Evolutionary conservation across 2,329 filamentous ascomycete genomes (phyloP).

Genomic region (Sclerotinia nivalis): DNA sequence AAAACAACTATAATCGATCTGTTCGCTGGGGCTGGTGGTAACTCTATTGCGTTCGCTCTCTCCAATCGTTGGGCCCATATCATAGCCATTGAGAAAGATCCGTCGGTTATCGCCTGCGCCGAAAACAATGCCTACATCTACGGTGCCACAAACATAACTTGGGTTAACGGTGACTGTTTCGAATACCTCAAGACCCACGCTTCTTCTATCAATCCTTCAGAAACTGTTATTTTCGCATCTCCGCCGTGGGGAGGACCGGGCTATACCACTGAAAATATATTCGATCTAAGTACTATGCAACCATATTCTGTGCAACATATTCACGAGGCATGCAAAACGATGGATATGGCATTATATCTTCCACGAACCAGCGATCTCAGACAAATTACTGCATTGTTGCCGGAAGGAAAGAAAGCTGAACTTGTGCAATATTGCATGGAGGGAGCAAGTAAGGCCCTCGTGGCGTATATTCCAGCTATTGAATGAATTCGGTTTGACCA

Average conservation of each 20-base stretch:
- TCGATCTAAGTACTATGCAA: slow-evolving; percentile 82
- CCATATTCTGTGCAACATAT: slow-evolving; percentile 74
- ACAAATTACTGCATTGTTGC: slow-evolving; percentile 66
- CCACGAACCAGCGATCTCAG: slow-evolving; percentile 81
- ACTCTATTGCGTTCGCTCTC: slow-evolving; percentile 89
- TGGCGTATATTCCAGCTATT: slow-evolving; percentile 58
- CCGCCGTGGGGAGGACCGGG: slow-evolving; percentile 73
- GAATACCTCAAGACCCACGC: slow-evolving; percentile 35
- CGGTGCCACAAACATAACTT: slow-evolving; percentile 77
- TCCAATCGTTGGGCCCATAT: slow-evolving; percentile 78
- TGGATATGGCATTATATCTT: slow-evolving; percentile 73
- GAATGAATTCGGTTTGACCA: background rate
- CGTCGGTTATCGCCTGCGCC: slow-evolving; percentile 79
- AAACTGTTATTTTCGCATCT: slow-evolving; percentile 64
- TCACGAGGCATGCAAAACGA: slow-evolving; percentile 59
- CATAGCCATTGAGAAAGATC: slow-evolving; percentile 85
- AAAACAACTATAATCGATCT: slow-evolving; percentile 68
- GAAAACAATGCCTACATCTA: slow-evolving; percentile 90
- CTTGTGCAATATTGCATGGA: slow-evolving; percentile 90
- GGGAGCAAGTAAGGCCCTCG: slow-evolving; percentile 81
- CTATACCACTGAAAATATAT: slow-evolving; percentile 68
- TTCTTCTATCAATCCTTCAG: slow-evolving; percentile 31
- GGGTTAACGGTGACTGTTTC: slow-evolving; percentile 87
- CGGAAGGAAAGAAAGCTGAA: slow-evolving; percentile 58
- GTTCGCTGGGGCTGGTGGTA: slow-evolving; percentile 90